These are phyloP conservation scores for Fusarium mundagurra DNA, from an alignment of 2,329 filamentous ascomycete species.

Conservation along the genomic window DNA sequence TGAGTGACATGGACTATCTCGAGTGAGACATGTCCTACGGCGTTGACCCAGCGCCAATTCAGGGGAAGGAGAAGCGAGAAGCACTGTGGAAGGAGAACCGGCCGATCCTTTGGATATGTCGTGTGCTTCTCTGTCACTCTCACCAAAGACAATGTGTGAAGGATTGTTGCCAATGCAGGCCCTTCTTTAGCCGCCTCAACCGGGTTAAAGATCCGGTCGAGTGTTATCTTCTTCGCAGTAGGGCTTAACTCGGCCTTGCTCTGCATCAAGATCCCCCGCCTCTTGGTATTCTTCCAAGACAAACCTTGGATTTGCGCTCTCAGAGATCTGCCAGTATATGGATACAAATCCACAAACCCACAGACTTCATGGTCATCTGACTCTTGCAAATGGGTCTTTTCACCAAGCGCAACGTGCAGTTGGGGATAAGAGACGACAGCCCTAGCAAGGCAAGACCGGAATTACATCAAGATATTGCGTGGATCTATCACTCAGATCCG, in stretches of 20 bases:
- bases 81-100: slow-evolving; percentile 6
- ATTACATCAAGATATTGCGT: slow-evolving; percentile 25
- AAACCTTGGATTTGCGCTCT: background rate
- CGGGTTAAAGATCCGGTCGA: slow-evolving; percentile 6
- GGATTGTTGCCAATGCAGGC: background rate
- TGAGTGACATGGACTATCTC: slow-evolving; percentile 7
- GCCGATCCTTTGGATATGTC: slow-evolving; percentile 23
- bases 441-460: slow-evolving; percentile 5
- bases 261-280: slow-evolving; percentile 7
- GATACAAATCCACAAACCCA: slow-evolving; percentile 26
- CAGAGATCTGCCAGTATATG: slow-evolving; percentile 14
- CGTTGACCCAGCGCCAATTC: slow-evolving; percentile 21
- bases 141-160: background rate
- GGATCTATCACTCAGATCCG: slow-evolving; percentile 15
- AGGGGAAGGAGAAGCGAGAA: slow-evolving; percentile 27
- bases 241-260: background rate
- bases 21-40: slow-evolving; percentile 20
- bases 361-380: slow-evolving; percentile 20
- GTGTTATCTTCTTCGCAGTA: background rate
- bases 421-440: slow-evolving; percentile 28
- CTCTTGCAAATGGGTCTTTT: slow-evolving; percentile 19
- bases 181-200: slow-evolving; percentile 5
- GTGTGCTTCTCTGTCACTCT: slow-evolving; percentile 24
- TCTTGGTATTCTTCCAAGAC: background rate
- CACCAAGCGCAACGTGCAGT: background rate